Conservation (phyloP, 2,329 filamentous ascomycete genomes). For the Pyrenophora seminiperda region DNA sequence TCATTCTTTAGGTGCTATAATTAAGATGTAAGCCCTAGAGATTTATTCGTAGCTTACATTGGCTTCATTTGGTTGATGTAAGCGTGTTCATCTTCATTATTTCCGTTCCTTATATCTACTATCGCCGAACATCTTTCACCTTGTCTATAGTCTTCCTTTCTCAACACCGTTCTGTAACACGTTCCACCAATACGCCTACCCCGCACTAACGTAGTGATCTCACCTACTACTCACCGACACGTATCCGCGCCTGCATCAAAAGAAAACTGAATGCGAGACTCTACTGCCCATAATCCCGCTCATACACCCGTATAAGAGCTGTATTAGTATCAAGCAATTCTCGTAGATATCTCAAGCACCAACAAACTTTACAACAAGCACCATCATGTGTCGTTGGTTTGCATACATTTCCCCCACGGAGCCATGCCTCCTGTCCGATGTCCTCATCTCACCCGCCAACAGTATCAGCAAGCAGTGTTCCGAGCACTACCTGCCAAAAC, state of each 20-base stretch:
- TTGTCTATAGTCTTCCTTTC: not conserved
- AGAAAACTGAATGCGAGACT: conserved; percentile 1
- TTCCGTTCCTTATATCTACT: not conserved
- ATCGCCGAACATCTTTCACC: not conserved
- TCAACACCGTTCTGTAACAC: not conserved
- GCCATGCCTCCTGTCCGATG: conserved; percentile 61
- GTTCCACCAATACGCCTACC: conserved; percentile 1
- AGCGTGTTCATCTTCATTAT: not conserved
- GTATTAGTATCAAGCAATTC: not conserved
- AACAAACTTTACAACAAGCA: not conserved
- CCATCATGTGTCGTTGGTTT: conserved; percentile 59
- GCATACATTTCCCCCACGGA: conserved; percentile 60
- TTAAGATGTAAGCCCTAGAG: not conserved
- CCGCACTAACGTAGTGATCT: not conserved
- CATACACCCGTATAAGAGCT: not conserved
- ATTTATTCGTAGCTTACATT: not conserved
- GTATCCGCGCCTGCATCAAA: conserved; percentile 2
- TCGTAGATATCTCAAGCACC: not conserved
- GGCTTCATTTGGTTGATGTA: not conserved
- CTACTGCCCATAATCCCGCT: too few relatives aligned
- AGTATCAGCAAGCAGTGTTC: conserved; percentile 45
- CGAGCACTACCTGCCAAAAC: conserved; percentile 60
- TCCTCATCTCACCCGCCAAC: conserved; percentile 54
- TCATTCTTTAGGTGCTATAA: too few relatives aligned
- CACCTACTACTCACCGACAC: conserved; percentile 8